Evolutionary conservation across 2,329 filamentous ascomycete genomes (phyloP).

Genomic region (Basipetospora chlamydospora): DNA sequence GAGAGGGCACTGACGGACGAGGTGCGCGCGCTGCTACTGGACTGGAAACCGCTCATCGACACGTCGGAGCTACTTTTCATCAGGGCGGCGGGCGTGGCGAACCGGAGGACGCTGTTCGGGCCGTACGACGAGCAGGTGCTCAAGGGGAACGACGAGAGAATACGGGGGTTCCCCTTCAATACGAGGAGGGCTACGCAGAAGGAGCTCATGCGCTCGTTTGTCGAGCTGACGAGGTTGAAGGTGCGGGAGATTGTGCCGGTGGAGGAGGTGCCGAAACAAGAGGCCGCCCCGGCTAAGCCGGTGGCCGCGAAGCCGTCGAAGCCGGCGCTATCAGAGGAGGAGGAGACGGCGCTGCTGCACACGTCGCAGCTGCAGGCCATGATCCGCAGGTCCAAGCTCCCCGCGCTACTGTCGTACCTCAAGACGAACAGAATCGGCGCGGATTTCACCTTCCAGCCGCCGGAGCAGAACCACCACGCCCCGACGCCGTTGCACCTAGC

Average conservation of each 20-base stretch:
- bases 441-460: constrained; percentile 62
- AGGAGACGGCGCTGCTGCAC: constrained; percentile 69
- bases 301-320: constrained; percentile 31
- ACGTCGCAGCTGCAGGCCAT: constrained; percentile 81
- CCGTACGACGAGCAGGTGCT: constrained; percentile 83
- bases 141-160: constrained; percentile 59
- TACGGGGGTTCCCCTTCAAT: constrained; percentile 84
- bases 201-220: constrained; percentile 86
- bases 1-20: constrained; percentile 84
- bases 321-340: constrained; percentile 62
- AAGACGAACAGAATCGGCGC: constrained; percentile 57
- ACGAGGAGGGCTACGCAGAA: constrained; percentile 84
- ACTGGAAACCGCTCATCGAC: constrained; percentile 80
- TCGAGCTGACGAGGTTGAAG: constrained; percentile 85
- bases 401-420: constrained; percentile 73
- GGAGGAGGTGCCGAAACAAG: constrained; percentile 28
- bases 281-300: constrained; percentile 21
- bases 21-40: constrained; percentile 61
- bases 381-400: constrained; percentile 78
- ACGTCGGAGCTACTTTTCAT: constrained; percentile 76
- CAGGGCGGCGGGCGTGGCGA: constrained; percentile 74
- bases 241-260: constrained; percentile 62
- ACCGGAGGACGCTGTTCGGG: constrained; percentile 75
- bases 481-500: constrained; percentile 77
- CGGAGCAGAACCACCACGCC: constrained; percentile 61